A percentile compares a stretch with the other conserved stretches of the same genome.
These are phyloP conservation scores for Plasmodium blacklocki DNA, from an alignment of 169 alveolate genomes.

Conservation along the genomic window DNA sequence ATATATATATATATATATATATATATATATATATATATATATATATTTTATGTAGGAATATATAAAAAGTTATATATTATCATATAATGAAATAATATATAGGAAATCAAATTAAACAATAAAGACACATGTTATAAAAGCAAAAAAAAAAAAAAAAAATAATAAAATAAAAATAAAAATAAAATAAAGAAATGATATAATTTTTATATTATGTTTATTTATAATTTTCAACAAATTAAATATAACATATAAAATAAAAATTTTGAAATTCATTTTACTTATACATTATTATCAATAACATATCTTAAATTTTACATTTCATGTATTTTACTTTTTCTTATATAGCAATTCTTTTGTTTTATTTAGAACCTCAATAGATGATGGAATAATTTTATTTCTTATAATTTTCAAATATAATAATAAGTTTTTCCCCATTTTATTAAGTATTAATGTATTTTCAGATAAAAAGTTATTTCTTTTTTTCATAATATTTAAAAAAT, in stretches of 20 bases:
- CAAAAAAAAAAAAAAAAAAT: neutral
- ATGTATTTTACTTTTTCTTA: neutral
- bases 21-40: too few species aligned
- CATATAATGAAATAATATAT: too few species aligned
- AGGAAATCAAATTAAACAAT: too few species aligned
- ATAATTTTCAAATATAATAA: slow-evolving; percentile 42
- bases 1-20: too few species aligned
- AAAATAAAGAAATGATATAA: neutral
- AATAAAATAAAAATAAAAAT: neutral
- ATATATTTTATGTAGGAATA: too few species aligned
- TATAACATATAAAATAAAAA: neutral
- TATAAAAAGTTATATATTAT: too few species aligned
- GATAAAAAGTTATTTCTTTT: slow-evolving; percentile 25
- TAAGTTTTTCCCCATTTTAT: slow-evolving; percentile 57
- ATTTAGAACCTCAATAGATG: slow-evolving; percentile 33
- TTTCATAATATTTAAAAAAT: slow-evolving; percentile 48
- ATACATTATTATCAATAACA: neutral
- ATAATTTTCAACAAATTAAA: too few species aligned
- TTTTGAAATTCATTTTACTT: neutral
- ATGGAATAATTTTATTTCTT: slow-evolving; percentile 54
- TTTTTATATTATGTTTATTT: too few species aligned
- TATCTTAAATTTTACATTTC: too few species aligned
- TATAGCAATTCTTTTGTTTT: slow-evolving; percentile 48
- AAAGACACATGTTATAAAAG: neutral
- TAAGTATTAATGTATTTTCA: slow-evolving; percentile 43